Percentiles rank a stretch among this genome's conserved stretches.
Evolutionary conservation across 257 asterid species (phyloP).

Genomic region (Penstemon barbatus): DNA sequence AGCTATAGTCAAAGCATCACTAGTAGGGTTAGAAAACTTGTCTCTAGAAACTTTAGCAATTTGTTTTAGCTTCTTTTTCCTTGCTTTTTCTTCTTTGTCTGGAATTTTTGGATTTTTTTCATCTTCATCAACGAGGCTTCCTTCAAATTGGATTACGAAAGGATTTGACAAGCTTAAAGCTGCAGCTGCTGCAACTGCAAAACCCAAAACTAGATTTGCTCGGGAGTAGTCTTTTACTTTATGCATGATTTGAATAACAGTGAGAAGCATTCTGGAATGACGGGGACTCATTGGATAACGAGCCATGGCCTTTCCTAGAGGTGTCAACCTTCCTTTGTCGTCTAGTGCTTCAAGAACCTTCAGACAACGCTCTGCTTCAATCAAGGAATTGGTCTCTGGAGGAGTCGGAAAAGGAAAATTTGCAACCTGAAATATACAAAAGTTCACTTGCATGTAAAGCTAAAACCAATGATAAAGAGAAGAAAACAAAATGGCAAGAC

Average conservation of each 20-base stretch:
- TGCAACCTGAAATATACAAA: conserved; percentile 60
- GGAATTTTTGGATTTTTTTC: conserved; percentile 35
- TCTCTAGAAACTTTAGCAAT: conserved; percentile 54
- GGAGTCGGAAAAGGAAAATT: conserved; percentile 96
- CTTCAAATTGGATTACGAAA: conserved; percentile 48
- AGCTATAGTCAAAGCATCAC: conserved; percentile 76
- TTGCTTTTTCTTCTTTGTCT: conserved; percentile 49
- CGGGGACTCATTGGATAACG: conserved; percentile 96
- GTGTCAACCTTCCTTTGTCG: conserved; percentile 64
- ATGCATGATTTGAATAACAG: conserved; percentile 72
- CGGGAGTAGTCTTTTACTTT: conserved; percentile 39
- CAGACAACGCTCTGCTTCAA: conserved; percentile 84
- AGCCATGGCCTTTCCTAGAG: conserved; percentile 94
- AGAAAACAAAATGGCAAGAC: conserved; percentile 5
- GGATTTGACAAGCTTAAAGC: conserved; percentile 88
- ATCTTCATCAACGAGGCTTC: conserved; percentile 37
- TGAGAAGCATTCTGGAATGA: conserved; percentile 97
- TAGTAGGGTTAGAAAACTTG: conserved; percentile 65
- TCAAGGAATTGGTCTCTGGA: conserved; percentile 67
- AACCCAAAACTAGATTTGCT: conserved; percentile 72
- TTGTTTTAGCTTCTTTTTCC: conserved; percentile 72
- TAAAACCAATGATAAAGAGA: neutral
- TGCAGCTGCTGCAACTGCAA: conserved; percentile 85
- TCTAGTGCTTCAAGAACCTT: conserved; percentile 92
- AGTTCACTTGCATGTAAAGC: conserved; percentile 7